Percentiles rank a stretch among this genome's conserved stretches.
phyloP scores from a whole-genome alignment of 768 basidiomycete species.

The Pseudohyphozyma bogoriensis region DNA sequence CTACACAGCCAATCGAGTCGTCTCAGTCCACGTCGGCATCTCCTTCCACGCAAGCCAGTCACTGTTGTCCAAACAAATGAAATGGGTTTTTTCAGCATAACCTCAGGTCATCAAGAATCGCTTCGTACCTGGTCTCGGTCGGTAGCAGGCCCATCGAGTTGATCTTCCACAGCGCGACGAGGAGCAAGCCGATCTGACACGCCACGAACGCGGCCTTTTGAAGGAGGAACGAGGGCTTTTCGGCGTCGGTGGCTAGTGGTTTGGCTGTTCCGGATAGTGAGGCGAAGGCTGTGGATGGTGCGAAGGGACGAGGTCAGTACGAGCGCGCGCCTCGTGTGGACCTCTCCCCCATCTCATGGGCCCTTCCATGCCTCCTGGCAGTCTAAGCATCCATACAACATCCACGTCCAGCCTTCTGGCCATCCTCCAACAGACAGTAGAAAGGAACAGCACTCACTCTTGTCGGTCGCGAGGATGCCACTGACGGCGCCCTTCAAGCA shows the following conservation, averaged over 20 bases:
- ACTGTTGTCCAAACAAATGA: not conserved
- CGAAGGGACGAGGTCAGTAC: not conserved
- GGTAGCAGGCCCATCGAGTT: conserved; percentile 34
- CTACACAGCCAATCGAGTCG: too few species aligned
- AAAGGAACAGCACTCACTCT: conserved; percentile 18
- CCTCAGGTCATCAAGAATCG: too few species aligned
- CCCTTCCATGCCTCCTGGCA: too few species aligned
- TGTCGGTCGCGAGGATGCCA: conserved; percentile 27
- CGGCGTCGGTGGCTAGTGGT: not conserved
- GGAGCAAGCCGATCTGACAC: conserved; percentile 29
- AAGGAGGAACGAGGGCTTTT: conserved; percentile 5
- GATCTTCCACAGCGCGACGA: conserved; percentile 32
- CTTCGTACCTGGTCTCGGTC: too few species aligned
- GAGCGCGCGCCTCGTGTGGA: too few species aligned
- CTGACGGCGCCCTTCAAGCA: conserved; percentile 29
- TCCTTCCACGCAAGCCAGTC: not conserved
- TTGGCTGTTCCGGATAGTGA: not conserved
- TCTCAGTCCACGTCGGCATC: not conserved
- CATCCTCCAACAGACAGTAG: not conserved
- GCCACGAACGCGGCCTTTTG: conserved; percentile 31
- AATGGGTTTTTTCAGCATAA: too few species aligned
- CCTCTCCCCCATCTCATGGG: too few species aligned
- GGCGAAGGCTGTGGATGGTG: conserved; percentile 18
- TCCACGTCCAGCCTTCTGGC: too few species aligned
- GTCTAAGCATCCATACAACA: too few species aligned